phyloP scores from a whole-genome alignment of 805 yeast species.

The Schwanniomyces sp. region DNA sequence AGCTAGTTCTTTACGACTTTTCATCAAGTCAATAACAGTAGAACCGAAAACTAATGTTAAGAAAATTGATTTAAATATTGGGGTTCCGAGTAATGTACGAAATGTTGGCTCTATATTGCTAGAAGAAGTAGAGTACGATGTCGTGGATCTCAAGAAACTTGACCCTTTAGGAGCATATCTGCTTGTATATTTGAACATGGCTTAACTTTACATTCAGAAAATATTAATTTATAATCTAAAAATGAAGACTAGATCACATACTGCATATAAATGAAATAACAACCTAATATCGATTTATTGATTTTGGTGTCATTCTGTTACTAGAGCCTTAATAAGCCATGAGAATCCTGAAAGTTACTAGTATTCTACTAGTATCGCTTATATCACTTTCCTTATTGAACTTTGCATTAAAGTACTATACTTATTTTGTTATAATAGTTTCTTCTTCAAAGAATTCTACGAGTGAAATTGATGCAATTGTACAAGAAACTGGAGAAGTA shows the following conservation, averaged over 20 bases:
- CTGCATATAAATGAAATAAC: not conserved
- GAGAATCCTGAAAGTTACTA: slow-evolving; percentile 34
- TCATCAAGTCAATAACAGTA: slow-evolving; percentile 48
- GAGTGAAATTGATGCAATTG: slow-evolving; percentile 19
- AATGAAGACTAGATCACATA: not conserved
- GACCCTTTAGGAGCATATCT: not conserved
- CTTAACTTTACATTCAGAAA: not conserved
- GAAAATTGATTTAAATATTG: slow-evolving; percentile 37
- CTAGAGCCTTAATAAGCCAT: slow-evolving; percentile 10
- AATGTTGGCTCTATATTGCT: slow-evolving; percentile 10
- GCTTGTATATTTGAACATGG: not conserved
- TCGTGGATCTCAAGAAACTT: not conserved
- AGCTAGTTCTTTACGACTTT: slow-evolving; percentile 44
- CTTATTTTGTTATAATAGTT: slow-evolving; percentile 35
- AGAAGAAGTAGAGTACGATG: not conserved
- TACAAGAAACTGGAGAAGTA: slow-evolving; percentile 33
- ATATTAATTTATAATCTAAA: not conserved
- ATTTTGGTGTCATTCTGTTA: not conserved
- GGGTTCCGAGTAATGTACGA: slow-evolving; percentile 29
- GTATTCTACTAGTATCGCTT: slow-evolving; percentile 33
- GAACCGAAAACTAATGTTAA: slow-evolving; percentile 42
- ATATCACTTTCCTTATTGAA: slow-evolving; percentile 30
- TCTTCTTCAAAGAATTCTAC: slow-evolving; percentile 25
- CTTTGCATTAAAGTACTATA: slow-evolving; percentile 35
- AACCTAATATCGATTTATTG: not conserved